phyloP scores from a whole-genome alignment of 176 grass and related monocot species.

The Musa beccarii region DNA sequence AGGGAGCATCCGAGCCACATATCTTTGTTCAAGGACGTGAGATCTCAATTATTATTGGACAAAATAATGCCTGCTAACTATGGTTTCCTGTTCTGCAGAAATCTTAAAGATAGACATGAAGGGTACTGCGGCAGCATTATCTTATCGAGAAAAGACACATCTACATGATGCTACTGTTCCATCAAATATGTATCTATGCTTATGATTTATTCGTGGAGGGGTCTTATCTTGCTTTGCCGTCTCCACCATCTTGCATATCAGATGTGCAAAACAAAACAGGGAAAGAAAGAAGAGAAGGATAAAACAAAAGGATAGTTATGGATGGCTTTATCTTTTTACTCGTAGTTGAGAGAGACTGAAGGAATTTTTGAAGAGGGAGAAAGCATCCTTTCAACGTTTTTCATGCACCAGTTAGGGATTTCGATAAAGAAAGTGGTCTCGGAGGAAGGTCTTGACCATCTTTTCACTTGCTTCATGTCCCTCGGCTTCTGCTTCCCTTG shows the following conservation, averaged over 20 bases:
- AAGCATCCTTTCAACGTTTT: constrained; percentile 41
- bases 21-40: neutral
- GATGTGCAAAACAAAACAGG: no score
- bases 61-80: neutral
- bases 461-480: constrained; percentile 27
- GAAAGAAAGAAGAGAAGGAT: no score
- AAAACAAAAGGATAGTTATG: no score
- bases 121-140: no score
- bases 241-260: no score
- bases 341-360: constrained; percentile 10
- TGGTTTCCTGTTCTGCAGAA: neutral
- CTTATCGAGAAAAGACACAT: neutral
- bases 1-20: neutral
- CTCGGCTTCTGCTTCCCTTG: constrained; percentile 22
- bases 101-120: neutral
- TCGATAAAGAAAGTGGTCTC: constrained; percentile 75
- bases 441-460: constrained; percentile 55
- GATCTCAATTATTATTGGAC: constrained; percentile 3
- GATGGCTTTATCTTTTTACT: neutral
- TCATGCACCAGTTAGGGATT: constrained; percentile 39
- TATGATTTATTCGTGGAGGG: no score
- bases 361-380: constrained; percentile 33
- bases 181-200: no score
- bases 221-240: no score
- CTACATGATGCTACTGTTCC: neutral